These are phyloP conservation scores for Passiflora organensis DNA, from an alignment of 345 rosid genomes.

Conservation along the genomic window DNA sequence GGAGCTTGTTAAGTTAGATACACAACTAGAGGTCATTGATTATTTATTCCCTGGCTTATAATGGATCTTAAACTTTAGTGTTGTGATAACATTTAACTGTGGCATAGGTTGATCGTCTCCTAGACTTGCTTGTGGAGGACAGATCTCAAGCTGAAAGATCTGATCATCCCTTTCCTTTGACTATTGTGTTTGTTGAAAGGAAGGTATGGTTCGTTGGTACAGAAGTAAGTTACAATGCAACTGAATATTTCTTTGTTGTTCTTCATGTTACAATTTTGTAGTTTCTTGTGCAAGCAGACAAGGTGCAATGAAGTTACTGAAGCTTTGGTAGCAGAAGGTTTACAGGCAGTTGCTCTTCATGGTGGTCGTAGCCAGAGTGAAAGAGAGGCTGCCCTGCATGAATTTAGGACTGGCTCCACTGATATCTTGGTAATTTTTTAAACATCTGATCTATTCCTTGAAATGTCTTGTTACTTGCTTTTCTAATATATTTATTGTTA, in stretches of 20 bases:
- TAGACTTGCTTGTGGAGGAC: constrained; percentile 32
- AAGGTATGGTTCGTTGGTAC: constrained; percentile 23
- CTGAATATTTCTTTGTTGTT: not conserved
- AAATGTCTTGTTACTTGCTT: not conserved
- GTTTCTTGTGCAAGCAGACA: constrained; percentile 18
- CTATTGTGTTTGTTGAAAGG: constrained; percentile 40
- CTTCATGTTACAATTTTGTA: not conserved
- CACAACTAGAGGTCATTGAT: not conserved
- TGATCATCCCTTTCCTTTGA: constrained; percentile 31
- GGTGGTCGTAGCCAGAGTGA: constrained; percentile 43
- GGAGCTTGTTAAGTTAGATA: not conserved
- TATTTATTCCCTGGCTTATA: too few species aligned
- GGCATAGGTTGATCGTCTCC: constrained; percentile 33
- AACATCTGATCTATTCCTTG: not conserved
- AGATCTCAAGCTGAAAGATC: constrained; percentile 29
- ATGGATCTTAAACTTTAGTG: not conserved
- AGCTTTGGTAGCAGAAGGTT: constrained; percentile 40
- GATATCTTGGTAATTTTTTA: constrained; percentile 29
- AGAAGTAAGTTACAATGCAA: not conserved
- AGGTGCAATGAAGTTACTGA: constrained; percentile 36
- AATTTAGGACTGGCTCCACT: constrained; percentile 35
- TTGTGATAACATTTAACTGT: constrained; percentile 6
- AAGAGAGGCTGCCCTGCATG: constrained; percentile 36
- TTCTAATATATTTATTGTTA: not conserved
- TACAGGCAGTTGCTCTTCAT: constrained; percentile 36